Base-by-base conservation (phyloP, 495 filamentous ascomycete genomes). In the Viridothelium virens region DNA sequence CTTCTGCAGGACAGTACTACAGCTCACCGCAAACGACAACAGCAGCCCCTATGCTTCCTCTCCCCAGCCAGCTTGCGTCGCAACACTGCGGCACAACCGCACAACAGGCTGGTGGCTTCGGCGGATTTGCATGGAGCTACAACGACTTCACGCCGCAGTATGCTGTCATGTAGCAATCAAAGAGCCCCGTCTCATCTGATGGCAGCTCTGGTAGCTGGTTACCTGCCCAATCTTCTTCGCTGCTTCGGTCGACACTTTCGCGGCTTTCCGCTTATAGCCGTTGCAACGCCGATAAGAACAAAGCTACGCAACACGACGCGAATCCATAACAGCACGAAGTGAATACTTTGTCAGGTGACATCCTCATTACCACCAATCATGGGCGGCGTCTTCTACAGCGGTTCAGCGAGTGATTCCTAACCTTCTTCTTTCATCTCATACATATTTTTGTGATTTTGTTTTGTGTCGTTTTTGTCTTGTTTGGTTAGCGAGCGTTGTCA, bases 51-150 rank as follows among this genome's bases (percentile, higher is more conserved):
- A 76, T 96, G 69, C 86, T 96, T 33, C 91, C 92, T 59, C 82
- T 98, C 39, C 93, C 94, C 25, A 97, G 94, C 79, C 89, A 91
- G 85, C 83, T 97, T 62, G 84, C 89, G 67, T 84, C 86, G 70
- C 83, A 84, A 72, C 90, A 91, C 76, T 98, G 94, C 79, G 89
- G 91, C 72, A 79, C 83, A 63, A 81, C 76, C 65, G 79, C 80
- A 41, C 85, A 86, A 65, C 86, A 86, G 76, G 76, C 82, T 67
- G 89, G 89, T 67, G 89, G 89, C 16, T 92, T 89, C 77, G 86
- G 85, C 70, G 81, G 84, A 63, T 91, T 91, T 74, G 88, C 84
- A 66, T 96, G 94, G 91, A 87, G 78, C 61, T 82, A 82, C 72
- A 83, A 79, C 66, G 81, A 83, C 67, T 85, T 85, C 69, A 76